Base-by-base conservation (phyloP, 2,329 filamentous ascomycete genomes). In the Alternaria triticina region DNA sequence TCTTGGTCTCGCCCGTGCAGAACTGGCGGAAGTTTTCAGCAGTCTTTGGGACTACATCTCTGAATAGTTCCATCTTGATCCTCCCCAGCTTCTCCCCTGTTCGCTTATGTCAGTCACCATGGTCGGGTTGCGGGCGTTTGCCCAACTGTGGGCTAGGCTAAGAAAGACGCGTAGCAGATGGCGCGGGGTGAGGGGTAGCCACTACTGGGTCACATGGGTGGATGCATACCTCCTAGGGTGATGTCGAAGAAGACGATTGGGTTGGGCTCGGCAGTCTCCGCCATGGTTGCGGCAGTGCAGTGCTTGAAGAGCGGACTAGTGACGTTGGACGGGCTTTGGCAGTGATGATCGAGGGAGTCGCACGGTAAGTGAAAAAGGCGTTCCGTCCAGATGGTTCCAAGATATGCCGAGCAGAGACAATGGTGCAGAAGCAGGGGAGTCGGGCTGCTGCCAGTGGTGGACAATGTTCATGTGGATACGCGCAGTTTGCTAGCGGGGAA, bases 11-110 rank as follows among this genome's bases (percentile, higher is more conserved):
- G 73, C 96, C 96, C 0, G 95, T 98, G 83, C 94, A 97, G 83
- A 97, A 97, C 77, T 96, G 93, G 50, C 94, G 92, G 80, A 99
- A 98, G 84, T 98, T 98, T 81, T 98, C 96, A 28, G 94, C 93
- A 9, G 96, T 98, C 74, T 90, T 90, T 67, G 94, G 94, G 0
- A 93, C 91, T 22, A 91, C 85, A 81, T 97, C 87, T 65, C 90
- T 89, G 85, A 96, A 97, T 65, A 99, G 88, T 82, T 97, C 76
- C 67, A 79, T 78, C 68, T 79, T 77, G 62, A 79, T 78, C 52
- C 77, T 71, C 10, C 77, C 77, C 52, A 79, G 62, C 65, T 76
- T 76, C 70, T 79, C 77, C 15, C 77, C 77, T 79, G 63, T 30
- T 36, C 52, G 59, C 52, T 67, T 62, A 66, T 67, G 67, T 77